A percentile compares a stretch with the other conserved stretches of the same genome.
phyloP scores from a whole-genome alignment of 148 eudicot genomes.

The Rhododendron vialii region DNA sequence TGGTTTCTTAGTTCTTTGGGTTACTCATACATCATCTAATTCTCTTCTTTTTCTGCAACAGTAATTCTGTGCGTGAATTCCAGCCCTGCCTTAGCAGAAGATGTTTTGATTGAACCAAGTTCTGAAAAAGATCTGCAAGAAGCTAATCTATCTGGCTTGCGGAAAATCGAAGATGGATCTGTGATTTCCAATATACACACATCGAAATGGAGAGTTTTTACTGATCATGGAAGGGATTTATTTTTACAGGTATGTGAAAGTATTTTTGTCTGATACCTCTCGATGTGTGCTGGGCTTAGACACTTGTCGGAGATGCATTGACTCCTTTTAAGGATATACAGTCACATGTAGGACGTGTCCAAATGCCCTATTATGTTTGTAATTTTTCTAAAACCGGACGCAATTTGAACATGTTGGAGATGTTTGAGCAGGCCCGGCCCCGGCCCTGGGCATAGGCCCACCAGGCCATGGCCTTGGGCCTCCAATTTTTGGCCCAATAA shows the following conservation, averaged over 20 bases:
- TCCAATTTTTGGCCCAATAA: no score
- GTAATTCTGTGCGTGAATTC: slow-evolving; percentile 46
- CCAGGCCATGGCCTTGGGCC: no score
- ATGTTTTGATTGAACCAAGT: slow-evolving; percentile 31
- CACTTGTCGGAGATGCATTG: not conserved
- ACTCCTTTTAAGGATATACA: not conserved
- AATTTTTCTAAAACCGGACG: not conserved
- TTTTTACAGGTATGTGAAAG: slow-evolving; percentile 49
- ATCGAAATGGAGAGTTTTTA: slow-evolving; percentile 88
- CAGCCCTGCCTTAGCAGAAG: slow-evolving; percentile 62
- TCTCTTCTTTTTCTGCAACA: slow-evolving; percentile 25
- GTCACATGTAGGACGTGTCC: not conserved
- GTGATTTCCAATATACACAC: slow-evolving; percentile 84
- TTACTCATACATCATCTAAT: not conserved
- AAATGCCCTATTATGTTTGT: not conserved
- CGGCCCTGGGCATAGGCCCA: no score
- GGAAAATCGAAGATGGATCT: slow-evolving; percentile 76
- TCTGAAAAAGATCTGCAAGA: slow-evolving; percentile 31
- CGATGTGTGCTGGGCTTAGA: not conserved
- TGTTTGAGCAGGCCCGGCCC: not conserved
- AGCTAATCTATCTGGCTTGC: slow-evolving; percentile 38
- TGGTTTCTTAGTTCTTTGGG: not conserved
- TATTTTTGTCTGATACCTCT: not conserved
- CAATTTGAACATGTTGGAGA: not conserved
- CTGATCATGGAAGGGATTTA: slow-evolving; percentile 73